Conservation (phyloP, 257 asterid species). For the Marsdenia floribunda region DNA sequence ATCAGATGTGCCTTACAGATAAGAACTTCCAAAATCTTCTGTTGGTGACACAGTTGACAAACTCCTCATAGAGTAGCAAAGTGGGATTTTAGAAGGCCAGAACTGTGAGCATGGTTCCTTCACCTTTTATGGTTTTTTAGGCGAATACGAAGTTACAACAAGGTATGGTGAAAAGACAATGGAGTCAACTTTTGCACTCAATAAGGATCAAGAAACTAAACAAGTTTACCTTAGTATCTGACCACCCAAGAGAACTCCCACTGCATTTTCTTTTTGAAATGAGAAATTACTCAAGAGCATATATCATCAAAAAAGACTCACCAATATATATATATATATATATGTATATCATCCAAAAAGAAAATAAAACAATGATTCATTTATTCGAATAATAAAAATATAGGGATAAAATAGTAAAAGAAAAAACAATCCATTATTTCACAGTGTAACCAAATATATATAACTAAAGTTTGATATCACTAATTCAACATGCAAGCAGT, state of each 20-base stretch:
- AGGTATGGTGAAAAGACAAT: slow-evolving; percentile 17
- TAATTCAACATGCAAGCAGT: too few species aligned
- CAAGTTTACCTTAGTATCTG: slow-evolving; percentile 34
- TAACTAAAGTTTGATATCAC: too few species aligned
- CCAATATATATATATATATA: too few species aligned
- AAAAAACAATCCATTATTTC: too few species aligned
- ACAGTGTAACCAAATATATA: too few species aligned
- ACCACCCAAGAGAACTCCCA: not conserved
- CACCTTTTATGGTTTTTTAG: slow-evolving; percentile 44
- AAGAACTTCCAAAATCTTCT: slow-evolving; percentile 34
- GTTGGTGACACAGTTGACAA: slow-evolving; percentile 48
- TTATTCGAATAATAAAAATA: too few species aligned
- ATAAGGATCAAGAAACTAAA: slow-evolving; percentile 34
- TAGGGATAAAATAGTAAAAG: too few species aligned
- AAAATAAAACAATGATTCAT: too few species aligned
- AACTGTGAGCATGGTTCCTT: slow-evolving; percentile 42
- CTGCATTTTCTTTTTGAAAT: too few species aligned
- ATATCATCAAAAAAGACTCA: too few species aligned
- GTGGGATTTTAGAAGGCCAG: slow-evolving; percentile 31
- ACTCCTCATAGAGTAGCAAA: slow-evolving; percentile 48
- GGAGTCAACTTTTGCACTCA: slow-evolving; percentile 35
- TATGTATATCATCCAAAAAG: too few species aligned
- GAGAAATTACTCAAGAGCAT: not conserved
- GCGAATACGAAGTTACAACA: slow-evolving; percentile 40
- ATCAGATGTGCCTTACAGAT: slow-evolving; percentile 60